Percentiles rank a stretch among this genome's conserved stretches.
Conservation (phyloP, 2,329 filamentous ascomycete species). For the Pestalotiopsis sp. region DNA sequence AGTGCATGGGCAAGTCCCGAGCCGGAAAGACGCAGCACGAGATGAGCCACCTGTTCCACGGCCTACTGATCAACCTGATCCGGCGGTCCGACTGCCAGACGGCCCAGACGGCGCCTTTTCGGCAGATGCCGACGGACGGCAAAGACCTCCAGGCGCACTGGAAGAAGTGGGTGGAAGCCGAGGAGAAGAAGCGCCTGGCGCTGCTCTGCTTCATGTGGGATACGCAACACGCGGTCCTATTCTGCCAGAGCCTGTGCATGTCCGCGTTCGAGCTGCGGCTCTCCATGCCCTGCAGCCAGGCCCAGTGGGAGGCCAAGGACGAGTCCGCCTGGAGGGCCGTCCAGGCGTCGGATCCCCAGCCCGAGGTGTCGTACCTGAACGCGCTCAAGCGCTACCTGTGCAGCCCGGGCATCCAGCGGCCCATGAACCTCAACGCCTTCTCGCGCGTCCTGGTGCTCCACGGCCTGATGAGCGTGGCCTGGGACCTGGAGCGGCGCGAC, state of each 20-base stretch:
- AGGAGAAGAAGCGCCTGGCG: constrained; percentile 61
- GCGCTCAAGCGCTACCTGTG: constrained; percentile 58
- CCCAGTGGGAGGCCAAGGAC: constrained; percentile 59
- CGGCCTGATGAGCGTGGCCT: constrained; percentile 64
- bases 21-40: constrained; percentile 66
- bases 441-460: constrained; percentile 59
- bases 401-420: constrained; percentile 41
- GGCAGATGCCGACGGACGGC: constrained; percentile 28
- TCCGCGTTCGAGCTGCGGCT: constrained; percentile 64
- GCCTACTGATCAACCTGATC: constrained; percentile 40
- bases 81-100: constrained; percentile 38
- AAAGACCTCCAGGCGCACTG: constrained; percentile 49
- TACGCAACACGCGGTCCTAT: constrained; percentile 64
- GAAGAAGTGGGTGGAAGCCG: constrained; percentile 54
- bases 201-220: constrained; percentile 70
- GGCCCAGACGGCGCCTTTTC: constrained; percentile 27
- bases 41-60: constrained; percentile 58
- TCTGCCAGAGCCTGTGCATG: constrained; percentile 69
- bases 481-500: constrained; percentile 64
- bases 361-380: constrained; percentile 44
- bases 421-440: constrained; percentile 48
- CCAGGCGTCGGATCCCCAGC: constrained; percentile 35
- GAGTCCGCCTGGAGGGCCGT: constrained; percentile 52
- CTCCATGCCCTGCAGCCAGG: constrained; percentile 55
- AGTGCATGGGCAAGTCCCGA: constrained; percentile 66